Evolutionary conservation across 73 alveolate species (phyloP), one percentile per base, ranked within the genome.

Genomic region (Effrenium voratum): DNA sequence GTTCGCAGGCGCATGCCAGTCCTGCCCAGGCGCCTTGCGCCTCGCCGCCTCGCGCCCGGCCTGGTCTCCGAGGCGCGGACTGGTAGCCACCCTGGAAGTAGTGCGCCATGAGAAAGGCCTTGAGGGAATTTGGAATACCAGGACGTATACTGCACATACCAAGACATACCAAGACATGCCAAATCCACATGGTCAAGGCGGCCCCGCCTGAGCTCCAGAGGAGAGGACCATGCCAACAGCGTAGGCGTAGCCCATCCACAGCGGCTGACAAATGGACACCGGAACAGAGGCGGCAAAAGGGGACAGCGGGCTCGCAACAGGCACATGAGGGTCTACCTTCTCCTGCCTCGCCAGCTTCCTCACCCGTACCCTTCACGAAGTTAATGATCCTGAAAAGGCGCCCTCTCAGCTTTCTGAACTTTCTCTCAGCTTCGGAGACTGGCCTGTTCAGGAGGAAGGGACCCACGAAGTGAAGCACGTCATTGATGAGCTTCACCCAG

Each of bases 11-110:
- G 94, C 94, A 85, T 85, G 6, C 94, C 94, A n/a, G 94, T 85
- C 94, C 94, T 85, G 36, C 43, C 30, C 43, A 2, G 63, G 46
- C 41, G 88, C 13, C 40, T 1, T 43, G 28, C 36, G 60, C 6
- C 10, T 41, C 87, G 44, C 41, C 22, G 38, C 40, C 34, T 66
- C 13, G 13, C 30, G 5, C 44, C 10, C 26, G 8, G 45, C 49
- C 6, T 40, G 41, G 43, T 15, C 68, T 55, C 90, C 40, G 90
- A 79, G 94, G 52, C 30, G 15, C 34, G 24, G 36, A 41, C 94
- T 85, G 94, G 32, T 85, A 85, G 79, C 94, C 94, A 57, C 94
- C 94, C 46, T 85, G 94, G 60, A 85, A 85, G 94, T 85, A 85
- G 82, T 85, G 94, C 46, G 94, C 94, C 94, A 85, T 85, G 30